These are phyloP conservation scores for Penicillium polonicum DNA, from an alignment of 2,329 filamentous ascomycete species.

Conservation along the genomic window DNA sequence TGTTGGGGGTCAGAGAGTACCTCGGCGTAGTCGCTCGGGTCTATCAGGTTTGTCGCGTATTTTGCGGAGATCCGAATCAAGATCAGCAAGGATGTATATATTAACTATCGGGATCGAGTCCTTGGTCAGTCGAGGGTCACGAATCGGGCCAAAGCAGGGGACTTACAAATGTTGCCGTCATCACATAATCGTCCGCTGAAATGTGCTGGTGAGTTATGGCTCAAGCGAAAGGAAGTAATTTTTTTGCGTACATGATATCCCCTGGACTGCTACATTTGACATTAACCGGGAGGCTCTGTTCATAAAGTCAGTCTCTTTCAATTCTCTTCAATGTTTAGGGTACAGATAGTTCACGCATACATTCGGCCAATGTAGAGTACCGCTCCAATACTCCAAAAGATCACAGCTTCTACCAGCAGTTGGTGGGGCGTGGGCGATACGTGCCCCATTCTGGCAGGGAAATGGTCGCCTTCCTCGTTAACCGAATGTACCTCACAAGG, in stretches of 20 bases:
- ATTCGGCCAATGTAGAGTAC: constrained; percentile 32
- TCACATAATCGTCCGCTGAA: constrained; percentile 39
- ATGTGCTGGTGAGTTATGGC: not conserved
- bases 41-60: constrained; percentile 42
- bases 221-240: not conserved
- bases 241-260: not conserved
- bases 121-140: not conserved
- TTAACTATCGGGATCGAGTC: constrained; percentile 23
- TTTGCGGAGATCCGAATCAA: constrained; percentile 40
- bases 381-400: constrained; percentile 33
- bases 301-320: not conserved
- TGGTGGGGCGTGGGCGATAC: constrained; percentile 32
- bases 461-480: not conserved
- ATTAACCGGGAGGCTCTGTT: not conserved
- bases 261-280: not conserved
- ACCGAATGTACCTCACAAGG: not conserved
- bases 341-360: constrained; percentile 16
- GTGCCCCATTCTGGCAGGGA: constrained; percentile 26
- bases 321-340: not conserved
- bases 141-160: not conserved
- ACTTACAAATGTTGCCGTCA: constrained; percentile 40
- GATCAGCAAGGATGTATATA: constrained; percentile 36
- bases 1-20: constrained; percentile 40
- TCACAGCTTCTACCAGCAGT: constrained; percentile 29
- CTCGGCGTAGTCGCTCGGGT: constrained; percentile 33